A percentile compares a stretch with the other conserved stretches of the same genome.
These are phyloP conservation scores for Sherardia arvensis DNA, from an alignment of 257 asterid species.

Conservation along the genomic window DNA sequence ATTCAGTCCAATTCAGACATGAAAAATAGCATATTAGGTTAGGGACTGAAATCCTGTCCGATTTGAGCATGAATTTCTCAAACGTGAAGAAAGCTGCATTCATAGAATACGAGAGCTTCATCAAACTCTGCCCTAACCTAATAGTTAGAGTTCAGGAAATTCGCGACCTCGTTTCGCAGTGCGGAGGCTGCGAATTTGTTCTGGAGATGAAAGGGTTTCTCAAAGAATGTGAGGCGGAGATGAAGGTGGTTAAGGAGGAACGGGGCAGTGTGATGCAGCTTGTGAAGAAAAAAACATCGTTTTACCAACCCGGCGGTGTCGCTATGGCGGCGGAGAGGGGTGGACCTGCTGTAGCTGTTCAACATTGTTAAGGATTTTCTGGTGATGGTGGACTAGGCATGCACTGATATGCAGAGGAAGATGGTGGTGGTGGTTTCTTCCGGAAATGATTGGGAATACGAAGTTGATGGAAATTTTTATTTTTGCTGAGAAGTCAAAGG, in stretches of 20 bases:
- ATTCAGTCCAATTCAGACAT: slow-evolving; percentile 8
- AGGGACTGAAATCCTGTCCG: slow-evolving; percentile 42
- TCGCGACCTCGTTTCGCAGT: slow-evolving; percentile 23
- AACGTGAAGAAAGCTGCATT: slow-evolving; percentile 64
- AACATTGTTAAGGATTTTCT: slow-evolving; percentile 59
- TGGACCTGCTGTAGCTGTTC: slow-evolving; percentile 47
- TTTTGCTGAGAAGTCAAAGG: too few species aligned
- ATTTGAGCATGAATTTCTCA: slow-evolving; percentile 29
- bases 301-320: slow-evolving; percentile 60
- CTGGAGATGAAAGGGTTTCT: slow-evolving; percentile 54
- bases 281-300: slow-evolving; percentile 55
- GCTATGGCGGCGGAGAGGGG: slow-evolving; percentile 24
- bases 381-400: slow-evolving; percentile 54
- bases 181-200: slow-evolving; percentile 36
- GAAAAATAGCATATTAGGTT: slow-evolving; percentile 37
- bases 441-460: too few species aligned
- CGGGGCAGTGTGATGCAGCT: slow-evolving; percentile 57
- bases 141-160: slow-evolving; percentile 33
- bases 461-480: too few species aligned
- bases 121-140: slow-evolving; percentile 25
- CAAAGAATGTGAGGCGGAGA: slow-evolving; percentile 66
- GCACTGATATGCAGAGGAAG: slow-evolving; percentile 34
- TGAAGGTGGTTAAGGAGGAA: slow-evolving; percentile 57
- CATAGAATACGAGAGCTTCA: slow-evolving; percentile 44
- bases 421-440: slow-evolving; percentile 8